phyloP scores from a whole-genome alignment of 208 protist genomes.

The Crithidia mellificae region DNA sequence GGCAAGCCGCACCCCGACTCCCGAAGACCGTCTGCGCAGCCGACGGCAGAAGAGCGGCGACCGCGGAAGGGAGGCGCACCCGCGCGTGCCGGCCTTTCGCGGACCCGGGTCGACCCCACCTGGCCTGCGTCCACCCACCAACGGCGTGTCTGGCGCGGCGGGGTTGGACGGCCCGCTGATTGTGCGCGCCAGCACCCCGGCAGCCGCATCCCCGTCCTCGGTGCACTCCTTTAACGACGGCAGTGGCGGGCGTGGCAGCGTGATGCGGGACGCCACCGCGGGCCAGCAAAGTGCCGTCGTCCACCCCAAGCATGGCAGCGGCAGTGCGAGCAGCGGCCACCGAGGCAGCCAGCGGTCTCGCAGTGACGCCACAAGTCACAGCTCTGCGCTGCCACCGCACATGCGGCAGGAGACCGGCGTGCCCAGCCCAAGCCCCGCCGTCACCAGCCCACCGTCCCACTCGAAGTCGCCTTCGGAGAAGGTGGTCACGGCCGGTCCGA shows the following conservation, averaged over 20 bases:
- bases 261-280: neutral
- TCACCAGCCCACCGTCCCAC: neutral
- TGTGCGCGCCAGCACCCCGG: slow-evolving; percentile 8
- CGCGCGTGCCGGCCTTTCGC: slow-evolving; percentile 1
- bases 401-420: slow-evolving; percentile 19
- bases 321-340: too few species aligned
- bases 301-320: neutral
- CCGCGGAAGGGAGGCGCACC: neutral
- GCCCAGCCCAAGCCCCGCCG: slow-evolving; percentile 4
- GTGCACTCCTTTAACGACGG: neutral
- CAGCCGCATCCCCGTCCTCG: neutral
- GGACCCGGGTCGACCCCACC: neutral
- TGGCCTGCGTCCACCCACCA: neutral
- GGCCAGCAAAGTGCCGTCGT: neutral
- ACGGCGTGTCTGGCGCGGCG: neutral
- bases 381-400: slow-evolving; percentile 8
- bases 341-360: neutral
- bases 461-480: neutral
- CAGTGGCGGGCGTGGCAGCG: neutral
- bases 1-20: slow-evolving; percentile 6
- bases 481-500: slow-evolving; percentile 15
- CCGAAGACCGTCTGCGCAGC: neutral
- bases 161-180: neutral
- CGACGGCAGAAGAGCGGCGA: too few species aligned
- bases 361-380: slow-evolving; percentile 1